Conservation (phyloP, 257 asterid species). For the Plantago elongata region DNA sequence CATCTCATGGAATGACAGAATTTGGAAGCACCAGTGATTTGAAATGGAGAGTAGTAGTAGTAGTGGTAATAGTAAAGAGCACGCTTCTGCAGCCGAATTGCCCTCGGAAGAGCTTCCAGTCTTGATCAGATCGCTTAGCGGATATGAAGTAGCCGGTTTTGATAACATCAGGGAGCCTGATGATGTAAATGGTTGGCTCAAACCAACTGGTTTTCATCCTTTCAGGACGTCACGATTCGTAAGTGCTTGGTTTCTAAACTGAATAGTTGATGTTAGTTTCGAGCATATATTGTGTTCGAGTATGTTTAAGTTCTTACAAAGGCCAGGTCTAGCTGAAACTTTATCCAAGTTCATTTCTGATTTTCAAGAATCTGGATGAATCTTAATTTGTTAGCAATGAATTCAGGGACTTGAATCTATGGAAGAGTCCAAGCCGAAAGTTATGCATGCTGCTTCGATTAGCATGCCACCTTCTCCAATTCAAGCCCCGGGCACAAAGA, state of each 20-base stretch:
- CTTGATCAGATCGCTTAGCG: constrained; percentile 39
- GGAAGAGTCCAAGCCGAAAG: constrained; percentile 15
- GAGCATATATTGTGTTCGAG: too few species aligned
- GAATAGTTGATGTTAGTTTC: too few species aligned
- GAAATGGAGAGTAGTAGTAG: constrained; percentile 27
- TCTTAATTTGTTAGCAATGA: neutral
- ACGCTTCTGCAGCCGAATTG: constrained; percentile 15
- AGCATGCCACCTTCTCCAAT: constrained; percentile 71
- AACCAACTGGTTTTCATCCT: constrained; percentile 15
- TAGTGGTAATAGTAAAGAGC: neutral
- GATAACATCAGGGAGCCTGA: constrained; percentile 26
- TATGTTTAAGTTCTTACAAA: too few species aligned
- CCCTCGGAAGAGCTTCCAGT: constrained; percentile 36
- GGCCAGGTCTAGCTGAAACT: too few species aligned
- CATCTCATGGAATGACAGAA: neutral
- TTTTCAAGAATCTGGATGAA: too few species aligned
- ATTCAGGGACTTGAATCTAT: constrained; percentile 38
- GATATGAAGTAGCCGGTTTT: constrained; percentile 48
- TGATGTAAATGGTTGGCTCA: neutral
- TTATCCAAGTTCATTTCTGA: too few species aligned
- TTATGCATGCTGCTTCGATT: constrained; percentile 42
- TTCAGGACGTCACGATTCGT: constrained; percentile 25
- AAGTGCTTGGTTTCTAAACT: constrained; percentile 7
- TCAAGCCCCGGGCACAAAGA: constrained; percentile 28
- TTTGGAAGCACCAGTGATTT: constrained; percentile 5